Percentiles rank a stretch among this genome's conserved stretches.
These are phyloP conservation scores for Zasmidium cellare DNA, from an alignment of 2,329 filamentous ascomycete species.

Conservation along the genomic window DNA sequence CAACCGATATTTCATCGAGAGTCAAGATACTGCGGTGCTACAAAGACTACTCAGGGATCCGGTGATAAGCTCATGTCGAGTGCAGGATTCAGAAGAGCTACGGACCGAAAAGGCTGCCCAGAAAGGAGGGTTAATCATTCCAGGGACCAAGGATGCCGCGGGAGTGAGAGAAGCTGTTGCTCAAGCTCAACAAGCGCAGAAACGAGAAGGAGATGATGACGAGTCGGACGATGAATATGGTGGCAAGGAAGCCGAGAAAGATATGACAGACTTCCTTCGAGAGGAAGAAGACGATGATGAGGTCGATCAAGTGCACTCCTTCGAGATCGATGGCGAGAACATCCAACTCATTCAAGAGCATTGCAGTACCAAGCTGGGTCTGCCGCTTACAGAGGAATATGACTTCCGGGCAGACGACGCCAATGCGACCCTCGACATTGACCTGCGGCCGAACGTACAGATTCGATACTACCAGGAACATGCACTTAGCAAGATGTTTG, in stretches of 20 bases:
- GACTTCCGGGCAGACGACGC: conserved; percentile 89
- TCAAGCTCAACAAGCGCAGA: conserved; percentile 43
- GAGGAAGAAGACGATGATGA: conserved; percentile 82
- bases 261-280: conserved; percentile 68
- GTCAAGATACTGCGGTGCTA: conserved; percentile 80
- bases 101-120: conserved; percentile 81
- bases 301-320: conserved; percentile 84
- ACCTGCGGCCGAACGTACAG: conserved; percentile 82
- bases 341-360: conserved; percentile 88
- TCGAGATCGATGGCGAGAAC: conserved; percentile 79
- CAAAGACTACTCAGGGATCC: conserved; percentile 83
- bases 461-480: conserved; percentile 97
- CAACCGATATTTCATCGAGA: conserved; percentile 92
- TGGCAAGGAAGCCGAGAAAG: conserved; percentile 41
- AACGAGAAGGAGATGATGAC: conserved; percentile 51
- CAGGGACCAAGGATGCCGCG: conserved; percentile 89
- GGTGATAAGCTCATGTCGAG: conserved; percentile 75
- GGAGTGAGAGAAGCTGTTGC: conserved; percentile 73
- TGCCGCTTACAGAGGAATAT: conserved; percentile 92
- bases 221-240: conserved; percentile 59
- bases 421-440: conserved; percentile 91
- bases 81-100: conserved; percentile 71
- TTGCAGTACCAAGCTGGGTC: conserved; percentile 75
- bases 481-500: conserved; percentile 98
- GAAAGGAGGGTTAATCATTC: conserved; percentile 84